A percentile compares a stretch with the other conserved stretches of the same genome.
Evolutionary conservation across 176 grass and related monocot species (phyloP).

Genomic region (Puya raimondii): DNA sequence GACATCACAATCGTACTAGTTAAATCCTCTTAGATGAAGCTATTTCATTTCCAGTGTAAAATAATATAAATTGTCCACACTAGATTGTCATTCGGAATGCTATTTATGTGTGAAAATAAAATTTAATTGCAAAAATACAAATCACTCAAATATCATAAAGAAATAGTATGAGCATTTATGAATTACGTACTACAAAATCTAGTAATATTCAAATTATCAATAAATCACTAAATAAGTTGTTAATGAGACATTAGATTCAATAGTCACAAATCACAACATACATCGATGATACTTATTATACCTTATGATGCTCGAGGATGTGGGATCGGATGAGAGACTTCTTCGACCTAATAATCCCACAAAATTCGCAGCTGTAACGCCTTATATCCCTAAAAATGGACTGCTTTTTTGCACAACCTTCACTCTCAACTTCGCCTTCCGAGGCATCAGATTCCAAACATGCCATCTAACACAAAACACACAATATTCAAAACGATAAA

Average conservation of each 20-base stretch:
- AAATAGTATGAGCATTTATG: too few relatives aligned
- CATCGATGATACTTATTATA: neutral
- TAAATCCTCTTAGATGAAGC: too few relatives aligned
- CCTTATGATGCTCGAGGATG: slow-evolving; percentile 43
- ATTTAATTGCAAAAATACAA: too few relatives aligned
- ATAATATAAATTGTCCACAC: too few relatives aligned
- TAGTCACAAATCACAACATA: neutral
- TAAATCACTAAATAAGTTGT: neutral
- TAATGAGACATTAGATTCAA: neutral
- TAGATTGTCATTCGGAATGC: too few relatives aligned
- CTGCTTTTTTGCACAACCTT: neutral
- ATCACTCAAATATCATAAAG: too few relatives aligned
- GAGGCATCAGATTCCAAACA: neutral
- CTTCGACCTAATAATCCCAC: slow-evolving; percentile 45
- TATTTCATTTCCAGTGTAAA: too few relatives aligned
- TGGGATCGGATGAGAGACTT: slow-evolving; percentile 46
- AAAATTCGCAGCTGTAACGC: slow-evolving; percentile 53
- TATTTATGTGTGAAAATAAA: too few relatives aligned
- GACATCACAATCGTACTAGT: too few relatives aligned
- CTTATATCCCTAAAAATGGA: slow-evolving; percentile 31
- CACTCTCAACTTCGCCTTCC: slow-evolving; percentile 11
- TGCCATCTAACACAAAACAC: neutral
- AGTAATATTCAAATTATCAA: too few relatives aligned
- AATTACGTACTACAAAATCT: too few relatives aligned
- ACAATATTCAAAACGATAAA: too few relatives aligned